Evolutionary conservation across 2,329 filamentous ascomycete species (phyloP).

Genomic region (Amylocarpus encephaloides): DNA sequence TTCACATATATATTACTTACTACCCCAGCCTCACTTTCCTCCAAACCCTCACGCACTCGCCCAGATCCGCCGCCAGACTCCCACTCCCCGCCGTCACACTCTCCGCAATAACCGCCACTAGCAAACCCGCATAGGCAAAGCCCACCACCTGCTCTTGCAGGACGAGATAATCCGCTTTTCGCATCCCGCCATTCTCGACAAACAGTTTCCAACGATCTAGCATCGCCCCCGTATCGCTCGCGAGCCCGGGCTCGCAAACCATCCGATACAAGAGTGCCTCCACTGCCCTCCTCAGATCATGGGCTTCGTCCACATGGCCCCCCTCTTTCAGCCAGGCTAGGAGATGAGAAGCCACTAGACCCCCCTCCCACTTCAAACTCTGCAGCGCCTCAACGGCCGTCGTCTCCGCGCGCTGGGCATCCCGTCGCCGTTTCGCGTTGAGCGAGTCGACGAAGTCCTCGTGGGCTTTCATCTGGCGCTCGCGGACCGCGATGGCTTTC

Average conservation of each 20-base stretch:
- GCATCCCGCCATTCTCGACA: constrained; percentile 50
- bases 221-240: constrained; percentile 37
- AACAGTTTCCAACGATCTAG: constrained; percentile 49
- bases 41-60: constrained; percentile 50
- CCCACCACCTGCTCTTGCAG: constrained; percentile 35
- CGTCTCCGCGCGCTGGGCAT: constrained; percentile 40
- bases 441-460: constrained; percentile 42
- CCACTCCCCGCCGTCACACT: constrained; percentile 41
- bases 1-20: too few species aligned
- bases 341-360: constrained; percentile 39
- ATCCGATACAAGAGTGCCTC: constrained; percentile 46
- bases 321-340: constrained; percentile 40
- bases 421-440: constrained; percentile 36
- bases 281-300: constrained; percentile 36
- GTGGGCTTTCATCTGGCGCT: constrained; percentile 38
- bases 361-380: constrained; percentile 46
- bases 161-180: constrained; percentile 37
- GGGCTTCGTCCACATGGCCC: constrained; percentile 23
- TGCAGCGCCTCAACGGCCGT: constrained; percentile 45
- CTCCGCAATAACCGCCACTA: constrained; percentile 43
- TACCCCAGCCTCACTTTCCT: constrained; percentile 45
- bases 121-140: constrained; percentile 43
- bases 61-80: constrained; percentile 44
- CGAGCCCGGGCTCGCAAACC: constrained; percentile 43
- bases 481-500: constrained; percentile 36